Base-by-base conservation (phyloP, 805 yeast genomes). In the Maudiozyma serrabonitensis region DNA sequence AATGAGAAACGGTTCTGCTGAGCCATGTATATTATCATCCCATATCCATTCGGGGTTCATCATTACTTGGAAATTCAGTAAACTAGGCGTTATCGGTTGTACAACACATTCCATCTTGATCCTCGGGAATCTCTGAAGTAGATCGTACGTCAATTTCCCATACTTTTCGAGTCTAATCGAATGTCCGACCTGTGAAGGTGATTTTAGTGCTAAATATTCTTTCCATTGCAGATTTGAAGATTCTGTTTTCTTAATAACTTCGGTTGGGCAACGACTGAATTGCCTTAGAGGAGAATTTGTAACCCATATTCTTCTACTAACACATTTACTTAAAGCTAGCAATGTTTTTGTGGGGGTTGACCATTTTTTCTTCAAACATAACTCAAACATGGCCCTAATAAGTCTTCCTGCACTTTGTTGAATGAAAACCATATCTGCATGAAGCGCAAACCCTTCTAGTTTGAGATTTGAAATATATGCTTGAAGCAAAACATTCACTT, bases 331-430 rank as follows among this genome's bases (percentile, higher is more conserved):
- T 11, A 91, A 53, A 47, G 80, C 80, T 12, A 89, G 72, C 1
- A 84, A 60, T 1, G 68, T 52, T 54, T 75, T 76, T 0, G 95
- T 72, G 13, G 84, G 64, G 19, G 71, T 62, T 0, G 96, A 75
- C 95, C 95, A 89, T 11, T 76, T 75, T 55, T 82, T 85, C 47
- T 75, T 72, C 43, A 86, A 56, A 9, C 86, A 77, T 34, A 93
- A 78, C 60, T 91, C 96, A 62, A 77, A 81, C 54, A 95, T 76
- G 0, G 98, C 97, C 50, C 97, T 70, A 49, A 90, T 71, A 38
- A 93, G 66, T 61, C 99, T 76, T 3, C 95, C 91, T 0, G 96
- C 97, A 40, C 95, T 87, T 65, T 93, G 98, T 0, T 93, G 85
- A 40, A 93, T 80, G 62, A 87, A 93, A 3, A 87, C 75, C 96